These are phyloP conservation scores for Amylocarpus encephaloides DNA, from an alignment of 2,329 filamentous ascomycete species.

Conservation along the genomic window DNA sequence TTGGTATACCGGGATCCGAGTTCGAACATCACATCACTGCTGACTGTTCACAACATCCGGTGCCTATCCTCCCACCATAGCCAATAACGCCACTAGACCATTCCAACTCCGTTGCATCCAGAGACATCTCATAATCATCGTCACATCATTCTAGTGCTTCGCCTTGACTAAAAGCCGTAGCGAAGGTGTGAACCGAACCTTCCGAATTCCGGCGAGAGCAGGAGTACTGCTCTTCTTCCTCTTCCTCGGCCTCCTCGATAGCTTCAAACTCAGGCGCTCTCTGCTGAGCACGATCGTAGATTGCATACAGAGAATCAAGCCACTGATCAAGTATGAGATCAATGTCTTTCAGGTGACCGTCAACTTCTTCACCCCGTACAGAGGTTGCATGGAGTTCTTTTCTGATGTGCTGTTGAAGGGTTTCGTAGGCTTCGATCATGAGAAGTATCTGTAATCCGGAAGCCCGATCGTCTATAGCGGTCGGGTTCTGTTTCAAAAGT, in stretches of 20 bases:
- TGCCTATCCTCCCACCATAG: too few species aligned
- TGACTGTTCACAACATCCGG: too few species aligned
- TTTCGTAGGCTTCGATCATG: slow-evolving; percentile 31
- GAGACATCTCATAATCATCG: too few species aligned
- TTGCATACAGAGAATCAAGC: slow-evolving; percentile 26
- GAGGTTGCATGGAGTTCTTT: slow-evolving; percentile 13
- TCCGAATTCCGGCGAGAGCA: slow-evolving; percentile 7
- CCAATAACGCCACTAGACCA: too few species aligned
- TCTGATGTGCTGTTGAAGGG: slow-evolving; percentile 20
- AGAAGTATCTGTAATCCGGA: slow-evolving; percentile 28
- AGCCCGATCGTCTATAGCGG: slow-evolving; percentile 12
- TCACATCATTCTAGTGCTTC: neutral
- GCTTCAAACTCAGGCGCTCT: slow-evolving; percentile 2
- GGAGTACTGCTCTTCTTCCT: slow-evolving; percentile 14
- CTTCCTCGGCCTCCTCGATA: slow-evolving; percentile 4
- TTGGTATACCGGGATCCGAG: too few species aligned
- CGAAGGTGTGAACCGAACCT: neutral
- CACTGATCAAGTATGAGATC: slow-evolving; percentile 26
- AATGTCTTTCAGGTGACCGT: slow-evolving; percentile 14
- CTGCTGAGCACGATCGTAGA: slow-evolving; percentile 23
- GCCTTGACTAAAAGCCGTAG: neutral
- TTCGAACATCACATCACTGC: too few species aligned
- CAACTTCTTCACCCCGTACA: slow-evolving; percentile 7
- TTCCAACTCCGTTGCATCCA: too few species aligned
- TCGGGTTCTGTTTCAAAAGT: slow-evolving; percentile 17